Conservation (phyloP, 495 filamentous ascomycete genomes). For the Hypoxylon cercidicola region DNA sequence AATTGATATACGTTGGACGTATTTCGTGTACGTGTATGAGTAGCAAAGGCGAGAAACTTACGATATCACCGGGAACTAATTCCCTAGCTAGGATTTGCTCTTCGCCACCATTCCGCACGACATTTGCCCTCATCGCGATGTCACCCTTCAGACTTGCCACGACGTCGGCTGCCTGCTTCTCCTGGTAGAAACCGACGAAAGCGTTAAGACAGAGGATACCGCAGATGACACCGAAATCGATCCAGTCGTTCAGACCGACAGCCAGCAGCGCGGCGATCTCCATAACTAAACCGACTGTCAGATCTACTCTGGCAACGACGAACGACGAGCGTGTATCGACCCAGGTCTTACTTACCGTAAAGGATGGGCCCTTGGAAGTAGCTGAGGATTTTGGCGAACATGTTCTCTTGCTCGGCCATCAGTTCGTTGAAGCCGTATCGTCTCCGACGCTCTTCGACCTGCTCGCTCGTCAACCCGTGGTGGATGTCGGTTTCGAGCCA, state of each 20-base stretch:
- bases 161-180: slow-evolving; percentile 87
- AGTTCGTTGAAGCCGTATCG: slow-evolving; percentile 80
- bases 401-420: slow-evolving; percentile 77
- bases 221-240: slow-evolving; percentile 86
- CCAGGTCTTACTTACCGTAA: slow-evolving; percentile 68
- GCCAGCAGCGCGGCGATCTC: slow-evolving; percentile 83
- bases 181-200: slow-evolving; percentile 86
- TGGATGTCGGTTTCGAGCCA: slow-evolving; percentile 79
- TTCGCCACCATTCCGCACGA: slow-evolving; percentile 77
- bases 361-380: slow-evolving; percentile 88
- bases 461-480: slow-evolving; percentile 64
- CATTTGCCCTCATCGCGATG: slow-evolving; percentile 80
- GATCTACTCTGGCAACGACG: slow-evolving; percentile 8
- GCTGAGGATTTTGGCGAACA: slow-evolving; percentile 78
- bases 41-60: slow-evolving; percentile 54
- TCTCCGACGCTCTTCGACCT: slow-evolving; percentile 74
- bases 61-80: slow-evolving; percentile 83
- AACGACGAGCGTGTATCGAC: neutral
- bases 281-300: slow-evolving; percentile 69
- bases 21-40: neutral
- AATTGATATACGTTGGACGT: no score
- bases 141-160: slow-evolving; percentile 84
- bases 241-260: slow-evolving; percentile 82
- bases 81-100: slow-evolving; percentile 81
- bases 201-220: slow-evolving; percentile 84